Evolutionary conservation across 2,329 filamentous ascomycete genomes (phyloP).

Genomic region (Aspergillus quadrilineatus): DNA sequence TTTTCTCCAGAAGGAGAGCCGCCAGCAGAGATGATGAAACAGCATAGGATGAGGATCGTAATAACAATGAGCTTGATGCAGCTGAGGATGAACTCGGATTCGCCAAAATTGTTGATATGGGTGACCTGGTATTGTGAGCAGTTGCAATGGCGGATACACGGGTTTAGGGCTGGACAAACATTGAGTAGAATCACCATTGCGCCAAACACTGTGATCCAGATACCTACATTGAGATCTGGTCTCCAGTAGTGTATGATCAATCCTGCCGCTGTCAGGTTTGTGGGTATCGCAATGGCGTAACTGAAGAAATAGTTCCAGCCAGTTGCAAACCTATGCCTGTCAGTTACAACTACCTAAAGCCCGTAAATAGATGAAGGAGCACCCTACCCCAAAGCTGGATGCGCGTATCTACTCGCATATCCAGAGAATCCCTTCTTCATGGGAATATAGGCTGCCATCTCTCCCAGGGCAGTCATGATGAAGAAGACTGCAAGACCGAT

Average conservation of each 20-base stretch:
- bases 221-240: conserved; percentile 4
- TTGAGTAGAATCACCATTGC: conserved; percentile 1
- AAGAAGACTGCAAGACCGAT: not conserved
- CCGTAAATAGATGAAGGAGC: not conserved
- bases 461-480: conserved; percentile 4
- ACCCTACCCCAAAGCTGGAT: conserved; percentile 8
- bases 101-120: not conserved
- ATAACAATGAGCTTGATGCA: not conserved
- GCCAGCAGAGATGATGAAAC: conserved; percentile 4
- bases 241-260: conserved; percentile 10
- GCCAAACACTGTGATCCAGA: conserved; percentile 8
- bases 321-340: conserved; percentile 3
- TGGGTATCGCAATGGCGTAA: conserved; percentile 3
- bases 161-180: not conserved
- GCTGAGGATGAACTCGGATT: not conserved
- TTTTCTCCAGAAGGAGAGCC: conserved; percentile 42
- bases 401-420: conserved; percentile 1
- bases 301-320: conserved; percentile 15
- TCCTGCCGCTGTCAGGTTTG: conserved; percentile 8
- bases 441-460: conserved; percentile 8
- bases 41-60: not conserved
- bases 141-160: not conserved
- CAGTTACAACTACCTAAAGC: not conserved
- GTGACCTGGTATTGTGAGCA: not conserved
- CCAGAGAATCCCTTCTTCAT: conserved; percentile 7